Evolutionary conservation across 2,329 filamentous ascomycete genomes (phyloP).

Genomic region (Chrysosporium keratinophilum): DNA sequence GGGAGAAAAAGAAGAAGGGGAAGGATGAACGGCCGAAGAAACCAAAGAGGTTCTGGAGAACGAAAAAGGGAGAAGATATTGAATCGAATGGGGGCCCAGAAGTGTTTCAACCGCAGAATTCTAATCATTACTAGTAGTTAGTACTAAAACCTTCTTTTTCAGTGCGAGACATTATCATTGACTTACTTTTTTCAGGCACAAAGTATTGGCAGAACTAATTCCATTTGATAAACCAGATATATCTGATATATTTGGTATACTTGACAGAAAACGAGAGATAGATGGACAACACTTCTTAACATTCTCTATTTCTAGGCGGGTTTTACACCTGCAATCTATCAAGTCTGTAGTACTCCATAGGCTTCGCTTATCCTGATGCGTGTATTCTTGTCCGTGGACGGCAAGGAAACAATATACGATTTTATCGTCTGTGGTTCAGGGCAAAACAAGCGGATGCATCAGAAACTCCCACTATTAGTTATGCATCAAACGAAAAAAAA

Average conservation of each 20-base stretch:
- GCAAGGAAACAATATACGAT: too few species aligned
- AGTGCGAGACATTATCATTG: too few species aligned
- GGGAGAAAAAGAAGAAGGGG: conserved; percentile 14
- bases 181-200: neutral
- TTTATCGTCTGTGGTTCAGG: neutral
- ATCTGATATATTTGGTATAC: too few species aligned
- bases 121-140: neutral
- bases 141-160: neutral
- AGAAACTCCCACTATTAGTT: neutral
- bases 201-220: too few species aligned
- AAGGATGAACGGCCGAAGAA: conserved; percentile 8
- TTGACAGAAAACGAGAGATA: too few species aligned
- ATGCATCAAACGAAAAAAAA: neutral
- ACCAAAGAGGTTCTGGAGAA: neutral
- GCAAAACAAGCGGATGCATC: neutral
- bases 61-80: neutral
- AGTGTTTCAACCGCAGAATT: neutral
- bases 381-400: too few species aligned
- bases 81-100: neutral
- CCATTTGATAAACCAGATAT: too few species aligned
- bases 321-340: too few species aligned
- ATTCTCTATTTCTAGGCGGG: neutral
- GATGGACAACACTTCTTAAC: too few species aligned
- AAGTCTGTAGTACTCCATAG: too few species aligned
- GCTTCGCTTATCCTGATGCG: too few species aligned